Conservation (phyloP, 1,139 yeast genomes). For the Lodderomyces theae region DNA sequence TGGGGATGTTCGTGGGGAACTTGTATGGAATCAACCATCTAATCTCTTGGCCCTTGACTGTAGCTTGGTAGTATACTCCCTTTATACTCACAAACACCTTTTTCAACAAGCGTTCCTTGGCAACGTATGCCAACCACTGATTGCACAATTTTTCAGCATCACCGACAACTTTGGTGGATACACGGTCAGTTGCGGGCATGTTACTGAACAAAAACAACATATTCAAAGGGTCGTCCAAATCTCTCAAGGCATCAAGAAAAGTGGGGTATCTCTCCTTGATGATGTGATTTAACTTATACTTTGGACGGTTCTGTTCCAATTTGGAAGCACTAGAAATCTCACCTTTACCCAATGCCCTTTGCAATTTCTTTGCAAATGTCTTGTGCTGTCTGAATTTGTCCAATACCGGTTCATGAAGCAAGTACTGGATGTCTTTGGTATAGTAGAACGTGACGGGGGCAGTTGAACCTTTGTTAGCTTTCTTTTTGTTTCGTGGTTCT, state of each 20-base stretch:
- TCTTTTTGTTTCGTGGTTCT: conserved; percentile 93
- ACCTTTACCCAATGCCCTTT: conserved; percentile 88
- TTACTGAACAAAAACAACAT: conserved; percentile 92
- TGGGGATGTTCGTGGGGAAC: conserved; percentile 92
- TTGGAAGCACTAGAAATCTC: conserved; percentile 87
- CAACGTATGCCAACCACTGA: conserved; percentile 94
- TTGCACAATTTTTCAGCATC: conserved; percentile 86
- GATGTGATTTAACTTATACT: conserved; percentile 82
- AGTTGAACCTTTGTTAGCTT: conserved; percentile 95
- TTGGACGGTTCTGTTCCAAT: conserved; percentile 66
- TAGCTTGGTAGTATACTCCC: conserved; percentile 95
- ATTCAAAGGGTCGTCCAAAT: conserved; percentile 90
- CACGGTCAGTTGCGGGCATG: conserved; percentile 90
- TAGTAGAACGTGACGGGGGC: conserved; percentile 96
- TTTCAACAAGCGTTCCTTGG: conserved; percentile 75
- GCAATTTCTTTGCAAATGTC: conserved; percentile 86
- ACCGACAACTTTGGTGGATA: conserved; percentile 72
- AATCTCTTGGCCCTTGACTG: conserved; percentile 83
- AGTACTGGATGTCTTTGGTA: conserved; percentile 88
- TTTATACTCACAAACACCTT: conserved; percentile 95
- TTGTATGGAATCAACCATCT: conserved; percentile 97
- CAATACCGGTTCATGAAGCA: conserved; percentile 92
- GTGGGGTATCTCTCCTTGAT: conserved; percentile 96
- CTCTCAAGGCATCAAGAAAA: conserved; percentile 87
- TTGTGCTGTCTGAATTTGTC: conserved; percentile 93